phyloP scores from a whole-genome alignment of 148 eudicot genomes.

The Tetragonia tetragonoides region DNA sequence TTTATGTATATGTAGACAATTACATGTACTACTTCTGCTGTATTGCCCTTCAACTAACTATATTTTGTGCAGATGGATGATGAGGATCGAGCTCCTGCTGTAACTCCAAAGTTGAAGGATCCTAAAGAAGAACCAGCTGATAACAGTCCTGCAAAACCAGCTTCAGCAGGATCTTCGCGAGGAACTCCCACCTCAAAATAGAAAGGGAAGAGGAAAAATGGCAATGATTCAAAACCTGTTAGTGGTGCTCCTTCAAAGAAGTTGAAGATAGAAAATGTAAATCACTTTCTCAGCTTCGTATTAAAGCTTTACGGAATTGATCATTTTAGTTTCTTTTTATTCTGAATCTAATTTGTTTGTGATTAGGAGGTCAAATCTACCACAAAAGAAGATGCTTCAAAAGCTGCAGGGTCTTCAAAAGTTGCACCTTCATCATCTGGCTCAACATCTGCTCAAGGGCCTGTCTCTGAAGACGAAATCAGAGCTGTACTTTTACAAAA shows the following conservation, averaged over 20 bases:
- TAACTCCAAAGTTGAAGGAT: slow-evolving; percentile 77
- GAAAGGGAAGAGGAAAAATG: slow-evolving; percentile 87
- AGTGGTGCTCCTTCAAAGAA: slow-evolving; percentile 62
- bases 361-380: slow-evolving; percentile 60
- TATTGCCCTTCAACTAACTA: not conserved
- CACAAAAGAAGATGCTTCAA: slow-evolving; percentile 53
- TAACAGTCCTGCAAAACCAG: slow-evolving; percentile 64
- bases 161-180: slow-evolving; percentile 50
- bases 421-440: slow-evolving; percentile 39
- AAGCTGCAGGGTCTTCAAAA: slow-evolving; percentile 40
- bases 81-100: slow-evolving; percentile 73
- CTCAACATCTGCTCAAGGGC: slow-evolving; percentile 54
- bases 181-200: slow-evolving; percentile 74
- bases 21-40: not conserved
- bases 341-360: slow-evolving; percentile 9
- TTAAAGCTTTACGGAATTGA: not conserved
- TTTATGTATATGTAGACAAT: not conserved
- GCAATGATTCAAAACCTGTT: slow-evolving; percentile 63
- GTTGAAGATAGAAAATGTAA: slow-evolving; percentile 81
- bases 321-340: not conserved
- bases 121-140: slow-evolving; percentile 84
- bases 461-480: slow-evolving; percentile 92
- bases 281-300: slow-evolving; percentile 4
- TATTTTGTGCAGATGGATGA: slow-evolving; percentile 52
- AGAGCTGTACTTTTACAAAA: slow-evolving; percentile 68